Evolutionary conservation across 148 eudicot species (phyloP).

Genomic region (Rhododendron kiyosumense): DNA sequence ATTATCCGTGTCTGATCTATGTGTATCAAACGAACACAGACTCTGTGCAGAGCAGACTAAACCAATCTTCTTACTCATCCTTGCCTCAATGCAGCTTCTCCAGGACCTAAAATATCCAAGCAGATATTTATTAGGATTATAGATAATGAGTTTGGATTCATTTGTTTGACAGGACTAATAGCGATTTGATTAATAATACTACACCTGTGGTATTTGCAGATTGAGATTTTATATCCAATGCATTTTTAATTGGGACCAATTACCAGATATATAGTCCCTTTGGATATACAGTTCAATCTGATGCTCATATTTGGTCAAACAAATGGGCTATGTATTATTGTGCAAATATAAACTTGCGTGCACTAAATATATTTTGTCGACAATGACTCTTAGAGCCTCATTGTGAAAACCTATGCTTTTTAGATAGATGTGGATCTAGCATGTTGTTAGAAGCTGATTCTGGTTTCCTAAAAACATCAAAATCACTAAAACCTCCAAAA

Average conservation of each 20-base stretch:
- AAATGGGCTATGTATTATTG: not conserved
- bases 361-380: not conserved
- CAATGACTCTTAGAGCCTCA: not conserved
- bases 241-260: not conserved
- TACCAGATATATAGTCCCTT: not conserved
- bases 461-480: not conserved
- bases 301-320: no score
- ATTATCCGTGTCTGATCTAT: not conserved
- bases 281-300: not conserved
- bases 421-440: not conserved
- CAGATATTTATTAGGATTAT: not conserved
- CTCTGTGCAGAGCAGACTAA: not conserved
- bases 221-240: no score
- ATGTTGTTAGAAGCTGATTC: not conserved
- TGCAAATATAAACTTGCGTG: no score
- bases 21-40: not conserved
- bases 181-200: not conserved
- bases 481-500: no score
- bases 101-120: not conserved
- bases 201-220: no score
- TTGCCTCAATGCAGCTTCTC: not conserved
- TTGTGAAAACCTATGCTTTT: not conserved
- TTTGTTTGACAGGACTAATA: not conserved
- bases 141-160: not conserved
- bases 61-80: not conserved